These are phyloP conservation scores for Hyaloscypha variabilis DNA, from an alignment of 495 filamentous ascomycete species.

Conservation along the genomic window DNA sequence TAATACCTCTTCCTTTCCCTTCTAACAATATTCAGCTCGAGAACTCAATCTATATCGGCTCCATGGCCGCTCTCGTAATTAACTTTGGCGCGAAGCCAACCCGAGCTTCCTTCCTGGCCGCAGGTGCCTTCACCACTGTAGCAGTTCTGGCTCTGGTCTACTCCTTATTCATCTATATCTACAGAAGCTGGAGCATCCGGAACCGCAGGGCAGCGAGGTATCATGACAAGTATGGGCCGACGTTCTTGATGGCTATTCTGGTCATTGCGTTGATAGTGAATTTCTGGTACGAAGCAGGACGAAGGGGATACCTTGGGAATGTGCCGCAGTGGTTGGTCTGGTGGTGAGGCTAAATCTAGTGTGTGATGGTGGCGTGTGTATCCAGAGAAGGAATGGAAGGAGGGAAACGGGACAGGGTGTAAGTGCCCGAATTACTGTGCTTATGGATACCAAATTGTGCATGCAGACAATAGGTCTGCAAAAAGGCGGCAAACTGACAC, in stretches of 20 bases:
- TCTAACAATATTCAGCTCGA: constrained; percentile 63
- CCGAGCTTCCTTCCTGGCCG: constrained; percentile 60
- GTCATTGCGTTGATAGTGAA: constrained; percentile 75
- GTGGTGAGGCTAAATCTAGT: not conserved
- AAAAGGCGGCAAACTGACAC: too few species aligned
- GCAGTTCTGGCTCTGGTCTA: constrained; percentile 77
- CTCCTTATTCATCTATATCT: constrained; percentile 79
- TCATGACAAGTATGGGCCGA: constrained; percentile 89
- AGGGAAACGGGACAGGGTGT: too few species aligned
- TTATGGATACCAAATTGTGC: not conserved
- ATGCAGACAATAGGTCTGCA: not conserved
- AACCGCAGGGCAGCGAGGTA: constrained; percentile 80
- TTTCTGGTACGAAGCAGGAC: constrained; percentile 20
- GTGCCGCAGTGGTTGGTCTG: not conserved
- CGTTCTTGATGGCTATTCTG: constrained; percentile 71
- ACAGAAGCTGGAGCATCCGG: constrained; percentile 82
- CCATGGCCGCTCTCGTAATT: constrained; percentile 87
- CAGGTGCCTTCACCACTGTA: constrained; percentile 79
- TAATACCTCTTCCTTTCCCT: constrained; percentile 7
- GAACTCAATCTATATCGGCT: constrained; percentile 90
- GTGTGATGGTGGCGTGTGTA: not conserved
- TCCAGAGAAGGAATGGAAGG: too few species aligned
- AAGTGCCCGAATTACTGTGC: not conserved
- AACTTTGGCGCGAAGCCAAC: constrained; percentile 70
- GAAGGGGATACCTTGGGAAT: not conserved